Base-by-base conservation (phyloP, 176 grass and related monocot genomes). In the Chloris gayana region DNA sequence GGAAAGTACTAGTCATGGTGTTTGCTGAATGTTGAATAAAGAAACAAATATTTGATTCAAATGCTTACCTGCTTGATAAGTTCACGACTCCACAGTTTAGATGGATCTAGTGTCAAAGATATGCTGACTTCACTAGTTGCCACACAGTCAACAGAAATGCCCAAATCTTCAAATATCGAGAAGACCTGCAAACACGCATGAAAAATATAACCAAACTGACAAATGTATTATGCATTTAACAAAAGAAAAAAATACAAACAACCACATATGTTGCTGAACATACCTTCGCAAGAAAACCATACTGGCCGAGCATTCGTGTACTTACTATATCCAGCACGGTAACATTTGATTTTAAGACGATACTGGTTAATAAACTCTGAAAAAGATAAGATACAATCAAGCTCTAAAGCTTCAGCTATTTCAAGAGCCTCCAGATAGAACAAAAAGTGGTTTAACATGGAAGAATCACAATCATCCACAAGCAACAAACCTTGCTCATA, bases 81-180 rank as follows among this genome's bases (percentile, higher is more conserved):
- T 81, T 98, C 95, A 91, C 92, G 82, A 58, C 90, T 88, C 90
- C 92, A 98, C 13, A 93, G 46, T 83, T 98, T 98, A 35, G 95
- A 94, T 31, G 92, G 92, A 80, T 94, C 91, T 67, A 94, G 37
- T 56, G 91, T 97, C 65, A 97, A 72, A 9, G 94, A 97, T 71
- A 94, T 91, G 85, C 94, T 97, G 64, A 97, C 94, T 97, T 97
- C 94, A 87, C 94, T 97, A 63, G 94, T 94, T 74, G 94, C 94
- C 50, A 97, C 91, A 83, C 87, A 92, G 29, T 97, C 94, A 76
- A 97, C 94, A 76, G 94, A 97, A 64, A 97, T 97, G 15, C 94
- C 91, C 80, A 97, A 83, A 69, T 97, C 94, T 84, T 97, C 94
- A 83, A 97, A 97, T 94, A 90, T 97, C 9, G 94, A 94, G 79